These are phyloP conservation scores for Ophiocordyceps robertsii DNA, from an alignment of 2,329 filamentous ascomycete genomes.

Conservation along the genomic window DNA sequence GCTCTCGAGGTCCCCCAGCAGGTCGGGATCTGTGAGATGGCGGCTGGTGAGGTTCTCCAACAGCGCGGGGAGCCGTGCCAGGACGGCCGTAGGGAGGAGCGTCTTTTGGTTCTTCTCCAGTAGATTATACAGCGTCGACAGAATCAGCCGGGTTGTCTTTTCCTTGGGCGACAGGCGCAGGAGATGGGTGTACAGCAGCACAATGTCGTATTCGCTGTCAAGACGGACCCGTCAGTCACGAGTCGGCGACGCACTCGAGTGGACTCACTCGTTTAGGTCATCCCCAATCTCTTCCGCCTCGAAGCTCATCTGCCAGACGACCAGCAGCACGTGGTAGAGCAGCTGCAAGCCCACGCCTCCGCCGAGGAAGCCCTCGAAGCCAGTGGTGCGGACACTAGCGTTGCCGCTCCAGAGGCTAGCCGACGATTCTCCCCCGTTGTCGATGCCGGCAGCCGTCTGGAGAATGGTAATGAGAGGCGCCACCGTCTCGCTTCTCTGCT, in stretches of 20 bases:
- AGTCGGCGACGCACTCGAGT: background rate
- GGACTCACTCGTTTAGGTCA: conserved; percentile 72
- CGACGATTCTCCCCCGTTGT: conserved; percentile 48
- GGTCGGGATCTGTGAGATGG: conserved; percentile 50
- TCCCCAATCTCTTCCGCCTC: conserved; percentile 62
- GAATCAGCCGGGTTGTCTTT: conserved; percentile 84
- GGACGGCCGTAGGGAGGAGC: conserved; percentile 70
- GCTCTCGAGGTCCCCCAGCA: conserved; percentile 46
- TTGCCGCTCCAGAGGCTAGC: conserved; percentile 49
- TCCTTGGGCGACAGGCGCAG: conserved; percentile 90
- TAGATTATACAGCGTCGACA: conserved; percentile 83
- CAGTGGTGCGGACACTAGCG: conserved; percentile 39
- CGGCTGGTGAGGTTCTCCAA: conserved; percentile 48
- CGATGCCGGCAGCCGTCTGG: conserved; percentile 59
- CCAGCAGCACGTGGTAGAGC: conserved; percentile 84
- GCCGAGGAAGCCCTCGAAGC: conserved; percentile 49
- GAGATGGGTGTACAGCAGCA: conserved; percentile 84
- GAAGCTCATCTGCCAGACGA: conserved; percentile 94
- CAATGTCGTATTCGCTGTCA: conserved; percentile 75
- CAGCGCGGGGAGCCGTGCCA: conserved; percentile 65
- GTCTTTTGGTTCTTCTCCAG: conserved; percentile 57
- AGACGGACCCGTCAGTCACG: background rate
- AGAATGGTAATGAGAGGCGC: conserved; percentile 73
- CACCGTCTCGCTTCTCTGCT: conserved; percentile 74
- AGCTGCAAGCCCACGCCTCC: conserved; percentile 86